These are phyloP conservation scores for Graphilbum fragrans DNA, from an alignment of 2,329 filamentous ascomycete genomes.

Conservation along the genomic window DNA sequence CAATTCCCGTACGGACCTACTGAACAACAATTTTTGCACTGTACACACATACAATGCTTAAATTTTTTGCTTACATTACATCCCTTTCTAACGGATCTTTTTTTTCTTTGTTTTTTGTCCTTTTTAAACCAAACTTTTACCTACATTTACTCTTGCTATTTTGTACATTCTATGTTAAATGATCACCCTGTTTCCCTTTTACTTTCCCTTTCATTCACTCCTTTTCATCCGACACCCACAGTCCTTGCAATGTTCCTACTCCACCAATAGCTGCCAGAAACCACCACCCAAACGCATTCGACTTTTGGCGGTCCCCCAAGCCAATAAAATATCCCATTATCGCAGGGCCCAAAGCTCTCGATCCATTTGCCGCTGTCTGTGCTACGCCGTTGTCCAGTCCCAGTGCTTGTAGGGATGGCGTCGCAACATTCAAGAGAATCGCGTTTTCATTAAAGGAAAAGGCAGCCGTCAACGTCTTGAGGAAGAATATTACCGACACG, in stretches of 20 bases:
- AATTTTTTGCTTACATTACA: too few relatives aligned
- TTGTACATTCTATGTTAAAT: too few relatives aligned
- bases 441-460: constrained; percentile 8
- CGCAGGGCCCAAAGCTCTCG: constrained; percentile 4
- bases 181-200: too few relatives aligned
- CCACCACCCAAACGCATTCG: constrained; percentile 7
- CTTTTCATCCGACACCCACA: constrained; percentile 3
- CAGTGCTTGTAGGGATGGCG: constrained; percentile 4
- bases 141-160: too few relatives aligned
- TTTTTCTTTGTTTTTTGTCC: too few relatives aligned
- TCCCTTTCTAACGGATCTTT: too few relatives aligned
- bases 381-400: constrained; percentile 8
- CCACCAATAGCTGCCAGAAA: constrained; percentile 1
- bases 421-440: constrained; percentile 4
- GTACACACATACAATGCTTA: too few relatives aligned
- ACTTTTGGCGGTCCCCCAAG: constrained; percentile 1
- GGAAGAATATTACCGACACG: background rate
- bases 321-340: constrained; percentile 5
- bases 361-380: constrained; percentile 4
- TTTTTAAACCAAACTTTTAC: too few relatives aligned
- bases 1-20: constrained; percentile 6
- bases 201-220: too few relatives aligned
- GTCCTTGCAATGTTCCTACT: constrained; percentile 1
- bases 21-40: background rate
- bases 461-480: constrained; percentile 4